These are phyloP conservation scores for Mycena maculata DNA, from an alignment of 768 basidiomycete species.

Conservation along the genomic window DNA sequence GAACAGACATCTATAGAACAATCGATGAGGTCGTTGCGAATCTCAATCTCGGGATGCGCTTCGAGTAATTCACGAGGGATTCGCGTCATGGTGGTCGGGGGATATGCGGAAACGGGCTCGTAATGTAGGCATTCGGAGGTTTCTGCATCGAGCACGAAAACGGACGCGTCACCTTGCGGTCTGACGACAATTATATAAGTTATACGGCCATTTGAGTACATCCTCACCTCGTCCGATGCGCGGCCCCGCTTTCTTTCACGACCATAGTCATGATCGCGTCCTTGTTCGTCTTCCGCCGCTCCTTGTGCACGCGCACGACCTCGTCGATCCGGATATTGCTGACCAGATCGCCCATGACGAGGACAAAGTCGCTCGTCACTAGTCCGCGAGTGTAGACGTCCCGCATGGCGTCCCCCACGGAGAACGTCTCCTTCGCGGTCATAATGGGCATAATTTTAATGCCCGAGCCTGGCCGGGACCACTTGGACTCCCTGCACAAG, in stretches of 20 bases:
- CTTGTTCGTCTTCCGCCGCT: slow-evolving; percentile 85
- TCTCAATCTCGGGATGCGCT: slow-evolving; percentile 83
- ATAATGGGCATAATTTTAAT: slow-evolving; percentile 88
- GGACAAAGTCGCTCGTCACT: slow-evolving; percentile 90
- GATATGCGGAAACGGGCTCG: slow-evolving; percentile 78
- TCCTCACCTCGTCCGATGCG: slow-evolving; percentile 79
- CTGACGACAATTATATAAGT: slow-evolving; percentile 48
- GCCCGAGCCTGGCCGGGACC: slow-evolving; percentile 82
- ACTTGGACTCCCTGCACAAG: slow-evolving; percentile 76
- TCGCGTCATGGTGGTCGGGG: slow-evolving; percentile 66
- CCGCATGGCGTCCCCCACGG: slow-evolving; percentile 92
- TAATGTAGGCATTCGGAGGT: slow-evolving; percentile 90
- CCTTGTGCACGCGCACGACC: slow-evolving; percentile 90
- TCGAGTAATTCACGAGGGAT: slow-evolving; percentile 85
- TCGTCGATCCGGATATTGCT: slow-evolving; percentile 93
- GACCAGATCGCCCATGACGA: slow-evolving; percentile 92
- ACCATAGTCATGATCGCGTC: slow-evolving; percentile 98
- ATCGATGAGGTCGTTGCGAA: slow-evolving; percentile 89
- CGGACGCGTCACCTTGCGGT: slow-evolving; percentile 76
- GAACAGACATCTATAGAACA: slow-evolving; percentile 94
- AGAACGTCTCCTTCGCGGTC: slow-evolving; percentile 87
- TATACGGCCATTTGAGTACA: not conserved
- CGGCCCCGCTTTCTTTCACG: slow-evolving; percentile 80
- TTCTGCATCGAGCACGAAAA: slow-evolving; percentile 81
- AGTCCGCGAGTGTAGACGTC: slow-evolving; percentile 94